Evolutionary conservation across 2,329 filamentous ascomycete genomes (phyloP).

Genomic region (Colletotrichum melonis): DNA sequence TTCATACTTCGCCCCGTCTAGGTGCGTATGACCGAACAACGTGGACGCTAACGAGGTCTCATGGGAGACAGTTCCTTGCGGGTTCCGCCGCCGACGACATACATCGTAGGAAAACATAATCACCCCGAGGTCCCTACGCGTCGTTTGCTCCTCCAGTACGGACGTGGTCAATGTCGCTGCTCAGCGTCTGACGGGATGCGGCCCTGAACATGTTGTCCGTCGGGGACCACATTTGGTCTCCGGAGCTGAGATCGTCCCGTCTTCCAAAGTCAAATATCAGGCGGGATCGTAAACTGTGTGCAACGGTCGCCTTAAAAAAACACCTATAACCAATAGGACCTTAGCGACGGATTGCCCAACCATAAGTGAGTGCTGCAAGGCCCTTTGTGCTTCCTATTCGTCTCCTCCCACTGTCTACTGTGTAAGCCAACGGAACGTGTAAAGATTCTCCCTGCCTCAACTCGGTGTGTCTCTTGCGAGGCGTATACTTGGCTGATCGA

Average conservation of each 20-base stretch:
- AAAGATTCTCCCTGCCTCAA: neutral
- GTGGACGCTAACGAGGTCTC: neutral
- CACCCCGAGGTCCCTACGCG: neutral
- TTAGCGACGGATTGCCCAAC: neutral
- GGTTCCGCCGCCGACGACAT: neutral
- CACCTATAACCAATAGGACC: too few species aligned
- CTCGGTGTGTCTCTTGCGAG: neutral
- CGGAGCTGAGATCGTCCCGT: neutral
- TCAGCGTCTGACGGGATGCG: neutral
- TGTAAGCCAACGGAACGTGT: neutral
- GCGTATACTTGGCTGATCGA: neutral
- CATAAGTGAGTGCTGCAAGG: neutral
- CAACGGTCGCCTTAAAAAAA: neutral
- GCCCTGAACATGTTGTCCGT: neutral
- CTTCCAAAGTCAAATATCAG: constrained; percentile 19
- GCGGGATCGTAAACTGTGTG: neutral
- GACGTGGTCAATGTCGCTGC: neutral
- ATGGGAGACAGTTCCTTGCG: neutral
- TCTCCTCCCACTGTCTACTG: neutral
- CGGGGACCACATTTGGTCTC: neutral
- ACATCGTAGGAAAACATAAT: neutral
- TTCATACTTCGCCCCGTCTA: neutral
- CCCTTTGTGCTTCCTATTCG: constrained; percentile 6
- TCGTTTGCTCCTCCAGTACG: neutral
- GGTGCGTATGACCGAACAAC: neutral